Evolutionary conservation across 2,329 filamentous ascomycete genomes (phyloP), one percentile per base, ranked within the genome.

Genomic region (Cladosporium sp.): DNA sequence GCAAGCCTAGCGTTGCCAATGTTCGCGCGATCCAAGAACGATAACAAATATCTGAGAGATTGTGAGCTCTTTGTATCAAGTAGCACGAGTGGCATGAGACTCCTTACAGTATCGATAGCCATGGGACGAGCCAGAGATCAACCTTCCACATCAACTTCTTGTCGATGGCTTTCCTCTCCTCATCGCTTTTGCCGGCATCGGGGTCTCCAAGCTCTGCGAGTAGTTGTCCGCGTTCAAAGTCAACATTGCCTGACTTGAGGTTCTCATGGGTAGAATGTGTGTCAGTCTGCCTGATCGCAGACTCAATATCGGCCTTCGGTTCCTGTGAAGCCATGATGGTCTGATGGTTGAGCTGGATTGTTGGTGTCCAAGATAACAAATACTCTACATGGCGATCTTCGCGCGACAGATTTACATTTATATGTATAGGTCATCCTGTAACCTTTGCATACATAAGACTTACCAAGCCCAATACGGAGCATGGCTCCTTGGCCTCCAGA

Each of bases 1-100:
- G 82, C 84, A 51, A 87, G 80, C 73, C 86, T 86, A 7, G 86
- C 92, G 78, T 83, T 95, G 59, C 91, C 91, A 67, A 93, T 91
- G 72, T 95, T 94, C 28, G 92, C 93, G 15, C 89, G 73, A 66
- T 82, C 80, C 18, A 63, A 15, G 12, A 38, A 44, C 15, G n/a
- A n/a, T 8, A 47, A 41, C 68, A 66, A 65, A 66, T 63, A 69
- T 64, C 64, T 18, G 14, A 12, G 14, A 12, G 4, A 21, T 21
- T 21, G n/a, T 47, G 8, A 47, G 41, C 14, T 47, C 10, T 11
- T 10, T 47, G n/a, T 44, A 8, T 3, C 8, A 47, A 4, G 8
- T 24, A 47, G n/a, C 12, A 4, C 4, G 41, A 21, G 21, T 12
- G 41, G 38, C 38, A 44, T 12, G 5, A 6, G 4, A 3, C 2